Evolutionary conservation across 2,329 filamentous ascomycete genomes (phyloP).

Genomic region (Ustulina deusta): DNA sequence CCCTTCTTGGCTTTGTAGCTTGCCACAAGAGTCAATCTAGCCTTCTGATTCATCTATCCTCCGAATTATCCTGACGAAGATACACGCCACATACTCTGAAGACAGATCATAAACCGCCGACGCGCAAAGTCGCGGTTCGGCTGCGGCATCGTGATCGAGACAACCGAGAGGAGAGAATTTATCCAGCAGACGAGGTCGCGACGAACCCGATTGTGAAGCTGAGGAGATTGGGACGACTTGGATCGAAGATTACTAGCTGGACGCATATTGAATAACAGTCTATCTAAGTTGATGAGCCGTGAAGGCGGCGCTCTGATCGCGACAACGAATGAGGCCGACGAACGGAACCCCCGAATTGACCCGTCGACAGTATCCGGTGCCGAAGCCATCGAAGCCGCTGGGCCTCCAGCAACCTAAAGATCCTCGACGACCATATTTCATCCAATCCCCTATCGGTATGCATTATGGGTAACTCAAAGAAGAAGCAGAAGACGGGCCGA

Average conservation of each 20-base stretch:
- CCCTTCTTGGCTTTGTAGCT: background rate
- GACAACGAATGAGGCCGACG: slow-evolving; percentile 23
- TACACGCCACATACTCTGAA: background rate
- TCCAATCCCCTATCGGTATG: slow-evolving; percentile 9
- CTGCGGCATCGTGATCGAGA: background rate
- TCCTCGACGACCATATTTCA: background rate
- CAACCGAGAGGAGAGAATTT: background rate
- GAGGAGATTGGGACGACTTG: background rate
- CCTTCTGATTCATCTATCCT: background rate
- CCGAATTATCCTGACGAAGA: slow-evolving; percentile 1
- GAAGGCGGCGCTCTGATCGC: slow-evolving; percentile 30
- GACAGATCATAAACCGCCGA: background rate
- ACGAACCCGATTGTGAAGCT: background rate
- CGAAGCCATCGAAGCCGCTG: slow-evolving; percentile 2
- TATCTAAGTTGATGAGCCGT: slow-evolving; percentile 30
- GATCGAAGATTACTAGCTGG: background rate
- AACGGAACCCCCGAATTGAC: slow-evolving; percentile 10
- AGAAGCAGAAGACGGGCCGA: slow-evolving; percentile 3
- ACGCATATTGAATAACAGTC: background rate
- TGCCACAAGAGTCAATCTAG: background rate
- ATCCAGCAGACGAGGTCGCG: background rate
- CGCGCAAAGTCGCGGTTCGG: background rate
- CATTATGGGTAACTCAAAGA: slow-evolving; percentile 23
- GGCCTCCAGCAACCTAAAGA: background rate
- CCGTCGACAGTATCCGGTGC: background rate